phyloP scores from a whole-genome alignment of 2,329 filamentous ascomycete genomes.

The Phialophora tarda region DNA sequence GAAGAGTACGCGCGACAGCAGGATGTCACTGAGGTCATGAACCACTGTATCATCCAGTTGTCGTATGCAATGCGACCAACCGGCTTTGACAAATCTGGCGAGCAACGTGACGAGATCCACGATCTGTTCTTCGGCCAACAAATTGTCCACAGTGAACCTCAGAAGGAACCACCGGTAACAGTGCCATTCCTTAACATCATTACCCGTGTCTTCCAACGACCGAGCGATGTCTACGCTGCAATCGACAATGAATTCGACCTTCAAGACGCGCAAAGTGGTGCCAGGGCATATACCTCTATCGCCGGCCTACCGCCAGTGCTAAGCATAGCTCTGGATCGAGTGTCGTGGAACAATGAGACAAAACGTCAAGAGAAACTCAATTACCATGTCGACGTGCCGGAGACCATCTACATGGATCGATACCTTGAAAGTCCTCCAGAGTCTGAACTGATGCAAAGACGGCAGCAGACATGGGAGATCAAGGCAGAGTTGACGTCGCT shows the following conservation, averaged over 20 bases:
- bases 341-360: constrained; percentile 69
- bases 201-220: constrained; percentile 53
- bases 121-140: constrained; percentile 59
- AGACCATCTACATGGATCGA: constrained; percentile 83
- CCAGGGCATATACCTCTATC: constrained; percentile 72
- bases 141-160: constrained; percentile 39
- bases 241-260: constrained; percentile 85
- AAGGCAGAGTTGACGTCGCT: constrained; percentile 67
- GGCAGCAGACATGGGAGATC: constrained; percentile 75
- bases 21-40: constrained; percentile 95
- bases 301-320: constrained; percentile 79
- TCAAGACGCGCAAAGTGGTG: constrained; percentile 71
- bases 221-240: constrained; percentile 77
- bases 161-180: constrained; percentile 40
- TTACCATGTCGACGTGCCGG: constrained; percentile 77
- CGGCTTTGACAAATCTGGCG: constrained; percentile 68
- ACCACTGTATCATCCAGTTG: constrained; percentile 87
- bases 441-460: constrained; percentile 66
- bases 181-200: constrained; percentile 66
- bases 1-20: constrained; percentile 74
- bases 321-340: constrained; percentile 86
- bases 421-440: constrained; percentile 74
- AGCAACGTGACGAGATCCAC: constrained; percentile 82
- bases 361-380: constrained; percentile 72
- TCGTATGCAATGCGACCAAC: constrained; percentile 81